A percentile compares a stretch with the other conserved stretches of the same genome.
Evolutionary conservation across 306 rosid genomes (phyloP).

Genomic region (Vicia villosa): DNA sequence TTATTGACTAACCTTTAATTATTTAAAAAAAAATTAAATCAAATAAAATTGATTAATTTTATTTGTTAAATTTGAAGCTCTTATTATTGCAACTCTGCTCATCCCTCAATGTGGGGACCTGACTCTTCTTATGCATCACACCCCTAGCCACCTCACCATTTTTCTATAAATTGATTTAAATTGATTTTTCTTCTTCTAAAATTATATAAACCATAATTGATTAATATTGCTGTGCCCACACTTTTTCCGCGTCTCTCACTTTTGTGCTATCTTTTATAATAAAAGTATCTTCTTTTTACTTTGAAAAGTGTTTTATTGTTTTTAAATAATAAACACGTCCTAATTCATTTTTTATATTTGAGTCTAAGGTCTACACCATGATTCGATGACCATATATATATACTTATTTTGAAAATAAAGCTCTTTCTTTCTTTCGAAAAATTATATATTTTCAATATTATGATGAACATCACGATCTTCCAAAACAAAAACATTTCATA

Average conservation of each 20-base stretch:
- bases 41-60: too few species aligned
- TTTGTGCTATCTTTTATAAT: neutral
- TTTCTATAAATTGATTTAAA: neutral
- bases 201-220: neutral
- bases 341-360: neutral
- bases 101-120: constrained; percentile 54
- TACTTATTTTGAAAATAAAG: neutral
- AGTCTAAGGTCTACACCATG: neutral
- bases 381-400: neutral
- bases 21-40: too few species aligned
- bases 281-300: neutral
- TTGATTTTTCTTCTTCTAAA: neutral
- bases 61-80: too few species aligned
- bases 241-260: neutral
- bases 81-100: constrained; percentile 3
- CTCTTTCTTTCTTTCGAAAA: too few species aligned
- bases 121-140: constrained; percentile 22
- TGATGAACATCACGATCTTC: neutral
- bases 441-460: too few species aligned
- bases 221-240: neutral
- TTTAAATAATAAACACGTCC: neutral
- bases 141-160: constrained; percentile 30
- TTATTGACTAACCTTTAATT: too few species aligned
- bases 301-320: neutral
- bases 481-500: neutral